A percentile compares a stretch with the other conserved stretches of the same genome.
Conservation (phyloP, 1,284 basidiomycete genomes). For the Grifola frondosa region DNA sequence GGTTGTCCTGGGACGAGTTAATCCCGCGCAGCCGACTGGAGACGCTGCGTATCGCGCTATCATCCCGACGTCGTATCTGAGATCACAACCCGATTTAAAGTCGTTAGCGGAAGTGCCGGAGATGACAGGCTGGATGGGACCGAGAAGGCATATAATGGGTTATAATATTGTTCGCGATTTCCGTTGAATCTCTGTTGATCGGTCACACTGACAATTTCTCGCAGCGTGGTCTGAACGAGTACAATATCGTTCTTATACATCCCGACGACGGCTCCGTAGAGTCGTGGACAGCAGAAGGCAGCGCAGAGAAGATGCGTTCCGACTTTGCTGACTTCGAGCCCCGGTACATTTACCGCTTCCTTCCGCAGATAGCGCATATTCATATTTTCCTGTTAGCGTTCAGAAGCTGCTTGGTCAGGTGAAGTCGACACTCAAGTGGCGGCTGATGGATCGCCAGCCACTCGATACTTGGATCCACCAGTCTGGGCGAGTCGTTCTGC, state of each 20-base stretch:
- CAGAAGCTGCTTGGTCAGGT: conserved; percentile 41
- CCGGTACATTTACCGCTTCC: neutral
- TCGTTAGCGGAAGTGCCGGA: conserved; percentile 40
- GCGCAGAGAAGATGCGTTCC: conserved; percentile 43
- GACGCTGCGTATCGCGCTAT: conserved; percentile 53
- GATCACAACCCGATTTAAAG: conserved; percentile 49
- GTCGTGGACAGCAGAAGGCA: conserved; percentile 45
- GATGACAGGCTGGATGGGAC: conserved; percentile 46
- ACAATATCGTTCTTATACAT: conserved; percentile 43
- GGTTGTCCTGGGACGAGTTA: conserved; percentile 37
- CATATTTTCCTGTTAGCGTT: conserved; percentile 28
- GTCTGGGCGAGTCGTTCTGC: conserved; percentile 36
- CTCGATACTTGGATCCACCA: conserved; percentile 42
- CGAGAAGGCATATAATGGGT: conserved; percentile 40
- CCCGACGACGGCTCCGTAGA: conserved; percentile 46
- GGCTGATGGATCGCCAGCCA: conserved; percentile 43
- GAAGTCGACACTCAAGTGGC: conserved; percentile 44
- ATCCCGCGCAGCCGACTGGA: conserved; percentile 44
- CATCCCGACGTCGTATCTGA: conserved; percentile 45
- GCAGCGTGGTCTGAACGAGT: conserved; percentile 41
- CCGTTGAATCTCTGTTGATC: neutral
- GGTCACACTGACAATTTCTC: neutral
- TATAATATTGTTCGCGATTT: conserved; percentile 39
- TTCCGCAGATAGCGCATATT: neutral
- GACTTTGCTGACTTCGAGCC: conserved; percentile 29